Base-by-base conservation (phyloP, 2,329 filamentous ascomycete species). In the Venturia asperata region DNA sequence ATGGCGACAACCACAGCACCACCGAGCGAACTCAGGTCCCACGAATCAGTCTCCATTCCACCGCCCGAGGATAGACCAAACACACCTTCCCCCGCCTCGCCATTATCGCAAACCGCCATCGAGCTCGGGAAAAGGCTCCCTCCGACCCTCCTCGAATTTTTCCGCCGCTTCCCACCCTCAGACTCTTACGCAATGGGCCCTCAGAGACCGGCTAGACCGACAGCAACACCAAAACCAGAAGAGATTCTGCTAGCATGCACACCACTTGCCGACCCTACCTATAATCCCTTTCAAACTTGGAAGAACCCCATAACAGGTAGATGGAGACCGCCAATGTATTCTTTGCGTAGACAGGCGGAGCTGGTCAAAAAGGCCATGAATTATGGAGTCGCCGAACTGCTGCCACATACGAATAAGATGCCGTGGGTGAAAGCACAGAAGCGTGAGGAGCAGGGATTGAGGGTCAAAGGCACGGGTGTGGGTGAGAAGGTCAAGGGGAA, bases 401-500 rank as follows among this genome's bases (percentile, higher is more conserved):
- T 97, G 67, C 92, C 92, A 0, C 84, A 83, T 70, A 89, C 88
- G 13, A 81, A 81, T 66, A 96, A 96, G 83, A 86, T 87, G 70
- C 88, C 87, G 1, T 88, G 87, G 70, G 83, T 85, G 74, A 86
- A 82, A 75, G 83, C 92, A 72, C 82, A 85, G 72, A 84, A 86
- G 75, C 81, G 90, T 66, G 85, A 91, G 66, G 89, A 95, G 80
- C 83, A 88, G 69, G 93, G 92, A 62, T 75, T 96, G 76, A 83
- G 87, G 68, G 89, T 97, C 66, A 93, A 92, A 84, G 93, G 93
- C 71, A 97, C 93, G 1, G 93, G 94, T 82, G 87, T 91, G 70
- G 93, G 92, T 66, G 87, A 97, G 79, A 87, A 84, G 77, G 93
- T 97, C 76, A 99, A 97, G 88, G 94, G 94, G 77, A 93, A 97